Percentiles rank a stretch among this genome's conserved stretches.
Evolutionary conservation across 2,329 filamentous ascomycete genomes (phyloP).

Genomic region (Fusarium illudens): DNA sequence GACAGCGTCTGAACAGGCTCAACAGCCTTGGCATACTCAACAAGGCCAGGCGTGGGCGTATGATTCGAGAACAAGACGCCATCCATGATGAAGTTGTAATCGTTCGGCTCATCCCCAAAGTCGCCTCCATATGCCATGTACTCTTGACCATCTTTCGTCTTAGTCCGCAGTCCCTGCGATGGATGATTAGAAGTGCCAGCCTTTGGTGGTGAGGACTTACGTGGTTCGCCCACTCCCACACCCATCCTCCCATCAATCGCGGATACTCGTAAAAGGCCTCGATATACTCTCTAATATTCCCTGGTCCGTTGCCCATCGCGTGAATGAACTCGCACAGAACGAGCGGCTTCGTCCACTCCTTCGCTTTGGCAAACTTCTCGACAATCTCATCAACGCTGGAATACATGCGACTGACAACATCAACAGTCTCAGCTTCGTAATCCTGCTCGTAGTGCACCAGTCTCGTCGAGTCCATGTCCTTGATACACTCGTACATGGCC

Average conservation of each 20-base stretch:
- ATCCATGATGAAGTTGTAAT: neutral
- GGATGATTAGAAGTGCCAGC: neutral
- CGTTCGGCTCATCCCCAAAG: neutral
- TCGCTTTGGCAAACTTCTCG: neutral
- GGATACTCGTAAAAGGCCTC: neutral
- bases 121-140: neutral
- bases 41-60: neutral
- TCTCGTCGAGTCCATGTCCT: neutral
- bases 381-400: neutral
- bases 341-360: neutral
- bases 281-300: neutral
- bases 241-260: neutral
- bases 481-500: constrained; percentile 46
- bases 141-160: neutral
- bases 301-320: neutral
- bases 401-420: neutral
- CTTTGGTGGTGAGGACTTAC: neutral
- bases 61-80: neutral
- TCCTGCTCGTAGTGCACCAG: neutral
- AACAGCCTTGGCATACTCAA: neutral
- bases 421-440: neutral
- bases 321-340: neutral
- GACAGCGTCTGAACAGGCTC: neutral
- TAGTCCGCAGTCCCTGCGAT: neutral
- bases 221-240: neutral